phyloP scores from a whole-genome alignment of 163 green algal genomes.

The Coccomyxa subellipsoidea region DNA sequence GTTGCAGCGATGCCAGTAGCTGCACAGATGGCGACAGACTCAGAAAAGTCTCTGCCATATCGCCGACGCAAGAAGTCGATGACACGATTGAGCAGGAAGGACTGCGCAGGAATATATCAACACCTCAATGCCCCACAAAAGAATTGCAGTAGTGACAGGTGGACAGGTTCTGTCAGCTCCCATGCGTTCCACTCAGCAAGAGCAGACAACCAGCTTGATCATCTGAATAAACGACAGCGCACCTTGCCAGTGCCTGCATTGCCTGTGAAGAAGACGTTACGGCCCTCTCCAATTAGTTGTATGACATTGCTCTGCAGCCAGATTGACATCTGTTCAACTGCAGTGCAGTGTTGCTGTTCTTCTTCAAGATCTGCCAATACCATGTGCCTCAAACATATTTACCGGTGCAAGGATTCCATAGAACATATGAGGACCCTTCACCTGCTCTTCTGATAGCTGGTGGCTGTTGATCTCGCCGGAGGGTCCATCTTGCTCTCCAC shows the following conservation, averaged over 20 bases:
- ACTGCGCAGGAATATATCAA: constrained; percentile 46
- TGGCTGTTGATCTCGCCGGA: background rate
- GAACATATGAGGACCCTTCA: too few relatives aligned
- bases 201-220: too few relatives aligned
- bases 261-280: constrained; percentile 73
- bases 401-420: background rate
- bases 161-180: too few relatives aligned
- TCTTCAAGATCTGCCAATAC: background rate
- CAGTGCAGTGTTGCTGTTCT: too few relatives aligned
- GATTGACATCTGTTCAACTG: background rate
- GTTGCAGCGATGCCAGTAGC: constrained; percentile 73
- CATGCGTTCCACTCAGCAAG: too few relatives aligned
- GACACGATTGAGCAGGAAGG: constrained; percentile 64
- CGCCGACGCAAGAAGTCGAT: constrained; percentile 42
- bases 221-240: background rate
- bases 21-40: constrained; percentile 52
- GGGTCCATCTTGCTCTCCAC: background rate
- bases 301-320: constrained; percentile 44
- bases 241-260: constrained; percentile 43
- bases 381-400: background rate
- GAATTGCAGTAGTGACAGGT: too few relatives aligned
- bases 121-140: background rate
- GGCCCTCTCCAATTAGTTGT: constrained; percentile 41
- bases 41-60: constrained; percentile 41
- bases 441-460: background rate